Evolutionary conservation across 768 basidiomycete genomes (phyloP).

Genomic region (Grammothele lineata): DNA sequence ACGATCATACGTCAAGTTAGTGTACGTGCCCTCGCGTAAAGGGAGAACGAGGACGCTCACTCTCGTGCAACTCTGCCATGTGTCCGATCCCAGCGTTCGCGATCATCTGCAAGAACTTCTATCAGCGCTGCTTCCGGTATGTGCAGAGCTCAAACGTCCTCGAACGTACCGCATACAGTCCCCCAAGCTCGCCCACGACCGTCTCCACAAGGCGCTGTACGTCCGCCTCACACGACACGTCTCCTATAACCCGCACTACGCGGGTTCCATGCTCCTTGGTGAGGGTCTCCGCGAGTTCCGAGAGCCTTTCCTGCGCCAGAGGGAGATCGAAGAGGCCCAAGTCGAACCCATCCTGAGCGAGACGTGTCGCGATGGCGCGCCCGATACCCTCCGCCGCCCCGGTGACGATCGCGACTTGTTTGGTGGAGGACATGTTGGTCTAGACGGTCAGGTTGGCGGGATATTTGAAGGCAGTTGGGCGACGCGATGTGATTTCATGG

Average conservation of each 20-base stretch:
- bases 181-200: constrained; percentile 31
- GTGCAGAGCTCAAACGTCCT: no score
- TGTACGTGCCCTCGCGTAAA: not conserved
- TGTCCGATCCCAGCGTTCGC: constrained; percentile 27
- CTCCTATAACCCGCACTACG: constrained; percentile 28
- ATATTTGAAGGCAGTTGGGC: no score
- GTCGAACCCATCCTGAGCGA: constrained; percentile 23
- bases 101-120: constrained; percentile 19
- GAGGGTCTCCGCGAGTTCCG: constrained; percentile 13
- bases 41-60: not conserved
- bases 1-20: not conserved
- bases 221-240: constrained; percentile 38
- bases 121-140: not conserved
- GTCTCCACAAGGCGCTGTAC: constrained; percentile 37
- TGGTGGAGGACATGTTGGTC: no score
- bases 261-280: constrained; percentile 15
- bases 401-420: constrained; percentile 25
- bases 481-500: no score
- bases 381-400: constrained; percentile 30
- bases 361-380: constrained; percentile 21
- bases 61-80: constrained; percentile 13
- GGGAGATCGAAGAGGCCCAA: constrained; percentile 22
- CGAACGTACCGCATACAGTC: constrained; percentile 46
- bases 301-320: constrained; percentile 8
- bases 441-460: no score